phyloP scores from a whole-genome alignment of 2,329 filamentous ascomycete species.

The Pyrenophora graminea region DNA sequence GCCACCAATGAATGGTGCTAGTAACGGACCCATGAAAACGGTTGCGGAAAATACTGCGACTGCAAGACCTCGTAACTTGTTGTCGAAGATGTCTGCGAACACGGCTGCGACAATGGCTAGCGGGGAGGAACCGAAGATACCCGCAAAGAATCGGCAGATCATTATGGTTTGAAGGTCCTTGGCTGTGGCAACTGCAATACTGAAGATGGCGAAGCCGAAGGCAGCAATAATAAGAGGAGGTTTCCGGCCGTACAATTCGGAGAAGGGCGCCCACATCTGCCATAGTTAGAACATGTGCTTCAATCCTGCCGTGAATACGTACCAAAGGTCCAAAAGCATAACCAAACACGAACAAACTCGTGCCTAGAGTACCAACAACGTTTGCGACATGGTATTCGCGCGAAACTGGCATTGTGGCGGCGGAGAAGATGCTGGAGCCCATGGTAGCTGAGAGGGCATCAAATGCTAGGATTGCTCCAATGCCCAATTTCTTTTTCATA shows the following conservation, averaged over 20 bases:
- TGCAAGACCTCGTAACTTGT: constrained; percentile 46
- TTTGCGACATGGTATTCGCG: constrained; percentile 35
- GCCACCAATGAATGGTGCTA: constrained; percentile 60
- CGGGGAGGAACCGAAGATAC: constrained; percentile 59
- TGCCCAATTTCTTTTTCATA: constrained; percentile 72
- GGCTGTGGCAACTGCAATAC: constrained; percentile 53
- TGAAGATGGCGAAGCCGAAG: constrained; percentile 58
- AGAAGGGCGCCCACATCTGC: constrained; percentile 55
- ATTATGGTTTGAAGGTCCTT: constrained; percentile 60
- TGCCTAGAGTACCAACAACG: constrained; percentile 42
- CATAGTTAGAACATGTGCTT: neutral
- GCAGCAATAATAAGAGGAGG: constrained; percentile 54
- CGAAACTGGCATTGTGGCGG: constrained; percentile 37
- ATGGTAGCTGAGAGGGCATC: constrained; percentile 74
- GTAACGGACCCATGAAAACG: constrained; percentile 56
- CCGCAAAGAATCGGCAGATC: constrained; percentile 59
- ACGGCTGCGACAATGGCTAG: constrained; percentile 58
- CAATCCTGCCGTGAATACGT: neutral
- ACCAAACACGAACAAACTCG: constrained; percentile 43
- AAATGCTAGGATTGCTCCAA: constrained; percentile 70
- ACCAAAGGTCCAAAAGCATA: constrained; percentile 46
- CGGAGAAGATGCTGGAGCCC: constrained; percentile 55
- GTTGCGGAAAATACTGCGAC: constrained; percentile 58
- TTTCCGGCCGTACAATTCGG: constrained; percentile 57
- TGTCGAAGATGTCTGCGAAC: constrained; percentile 62